These are phyloP conservation scores for Mycena venus DNA, from an alignment of 768 basidiomycete species.

Conservation along the genomic window DNA sequence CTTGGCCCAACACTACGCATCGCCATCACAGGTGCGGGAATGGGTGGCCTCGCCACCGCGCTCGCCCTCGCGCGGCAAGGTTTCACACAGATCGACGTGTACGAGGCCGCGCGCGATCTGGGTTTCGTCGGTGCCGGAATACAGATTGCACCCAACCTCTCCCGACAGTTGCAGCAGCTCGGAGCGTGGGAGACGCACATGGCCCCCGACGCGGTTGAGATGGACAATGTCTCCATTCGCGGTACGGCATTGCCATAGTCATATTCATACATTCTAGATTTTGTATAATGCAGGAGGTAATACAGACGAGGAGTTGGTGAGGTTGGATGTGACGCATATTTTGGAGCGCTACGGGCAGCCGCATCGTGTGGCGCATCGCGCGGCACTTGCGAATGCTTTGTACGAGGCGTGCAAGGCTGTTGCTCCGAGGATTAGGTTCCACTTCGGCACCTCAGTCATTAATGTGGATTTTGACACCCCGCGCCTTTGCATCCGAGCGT, in stretches of 20 bases:
- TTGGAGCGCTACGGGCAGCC: slow-evolving; percentile 44
- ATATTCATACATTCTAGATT: too few species aligned
- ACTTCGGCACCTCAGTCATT: slow-evolving; percentile 38
- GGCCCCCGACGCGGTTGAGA: slow-evolving; percentile 40
- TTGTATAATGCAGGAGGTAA: not conserved
- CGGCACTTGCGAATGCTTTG: slow-evolving; percentile 45
- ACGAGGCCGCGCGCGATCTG: slow-evolving; percentile 43
- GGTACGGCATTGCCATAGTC: too few species aligned
- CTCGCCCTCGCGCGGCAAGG: slow-evolving; percentile 46
- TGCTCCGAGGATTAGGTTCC: slow-evolving; percentile 41
- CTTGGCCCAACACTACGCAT: slow-evolving; percentile 25
- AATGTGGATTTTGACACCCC: slow-evolving; percentile 40
- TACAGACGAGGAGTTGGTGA: slow-evolving; percentile 45
- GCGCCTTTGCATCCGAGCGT: slow-evolving; percentile 5
- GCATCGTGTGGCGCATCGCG: slow-evolving; percentile 49
- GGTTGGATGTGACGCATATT: slow-evolving; percentile 43
- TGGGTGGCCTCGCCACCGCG: slow-evolving; percentile 46
- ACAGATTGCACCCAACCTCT: slow-evolving; percentile 52
- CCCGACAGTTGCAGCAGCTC: slow-evolving; percentile 42
- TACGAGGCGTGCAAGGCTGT: slow-evolving; percentile 41
- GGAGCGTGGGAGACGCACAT: slow-evolving; percentile 45
- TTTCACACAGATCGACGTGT: slow-evolving; percentile 45
- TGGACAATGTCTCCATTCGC: slow-evolving; percentile 43
- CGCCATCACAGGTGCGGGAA: slow-evolving; percentile 36
- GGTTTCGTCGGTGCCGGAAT: slow-evolving; percentile 55